phyloP scores from a whole-genome alignment of 495 filamentous ascomycete genomes.

The Penicillium parvum region DNA sequence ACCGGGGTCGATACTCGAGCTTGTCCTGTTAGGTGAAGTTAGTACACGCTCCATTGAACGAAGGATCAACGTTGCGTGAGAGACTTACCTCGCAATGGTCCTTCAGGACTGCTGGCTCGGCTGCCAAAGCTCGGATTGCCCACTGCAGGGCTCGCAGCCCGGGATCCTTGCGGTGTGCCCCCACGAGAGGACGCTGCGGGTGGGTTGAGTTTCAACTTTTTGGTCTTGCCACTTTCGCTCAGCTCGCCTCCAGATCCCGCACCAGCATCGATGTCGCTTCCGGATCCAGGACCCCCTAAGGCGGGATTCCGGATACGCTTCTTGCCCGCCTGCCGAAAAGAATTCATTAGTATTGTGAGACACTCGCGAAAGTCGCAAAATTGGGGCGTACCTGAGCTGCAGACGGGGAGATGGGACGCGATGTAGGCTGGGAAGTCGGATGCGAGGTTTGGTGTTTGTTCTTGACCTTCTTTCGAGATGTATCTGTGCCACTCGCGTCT shows the following conservation, averaged over 20 bases:
- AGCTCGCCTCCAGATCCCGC: slow-evolving; percentile 61
- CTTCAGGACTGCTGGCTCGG: slow-evolving; percentile 39
- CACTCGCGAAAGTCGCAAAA: not conserved
- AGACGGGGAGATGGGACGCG: slow-evolving; percentile 49
- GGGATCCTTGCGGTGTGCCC: slow-evolving; percentile 53
- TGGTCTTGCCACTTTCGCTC: slow-evolving; percentile 66
- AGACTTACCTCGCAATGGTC: slow-evolving; percentile 26
- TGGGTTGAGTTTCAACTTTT: slow-evolving; percentile 62
- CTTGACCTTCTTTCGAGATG: slow-evolving; percentile 82
- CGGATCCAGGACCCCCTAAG: slow-evolving; percentile 53
- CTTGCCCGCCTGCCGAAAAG: slow-evolving; percentile 31
- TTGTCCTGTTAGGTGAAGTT: slow-evolving; percentile 14
- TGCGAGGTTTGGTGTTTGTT: slow-evolving; percentile 53
- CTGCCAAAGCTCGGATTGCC: slow-evolving; percentile 28
- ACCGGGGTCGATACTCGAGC: slow-evolving; percentile 34
- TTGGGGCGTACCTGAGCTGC: slow-evolving; percentile 31
- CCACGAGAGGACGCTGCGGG: slow-evolving; percentile 44
- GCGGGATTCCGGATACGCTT: slow-evolving; percentile 43
- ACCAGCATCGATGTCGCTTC: slow-evolving; percentile 76
- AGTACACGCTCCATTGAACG: slow-evolving; percentile 1
- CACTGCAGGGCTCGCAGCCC: slow-evolving; percentile 48
- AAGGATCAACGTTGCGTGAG: not conserved
- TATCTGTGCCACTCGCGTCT: slow-evolving; percentile 86
- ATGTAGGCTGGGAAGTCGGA: slow-evolving; percentile 51
- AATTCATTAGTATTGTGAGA: slow-evolving; percentile 9